A percentile compares a stretch with the other conserved stretches of the same genome.
These are phyloP conservation scores for Ramichloridium luteum DNA, from an alignment of 2,329 filamentous ascomycete genomes.

Conservation along the genomic window DNA sequence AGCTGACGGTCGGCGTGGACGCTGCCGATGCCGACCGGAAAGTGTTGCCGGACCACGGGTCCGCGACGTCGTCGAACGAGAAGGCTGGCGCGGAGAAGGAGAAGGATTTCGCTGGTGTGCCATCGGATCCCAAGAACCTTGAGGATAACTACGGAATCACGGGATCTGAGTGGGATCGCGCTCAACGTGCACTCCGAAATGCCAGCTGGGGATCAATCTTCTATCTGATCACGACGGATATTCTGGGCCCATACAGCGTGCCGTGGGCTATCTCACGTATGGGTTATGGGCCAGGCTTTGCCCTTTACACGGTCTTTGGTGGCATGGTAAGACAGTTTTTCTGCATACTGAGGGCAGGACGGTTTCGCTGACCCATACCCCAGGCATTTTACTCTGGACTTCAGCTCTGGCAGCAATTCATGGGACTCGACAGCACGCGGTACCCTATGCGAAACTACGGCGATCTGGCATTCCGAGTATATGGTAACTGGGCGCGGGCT, in stretches of 20 bases:
- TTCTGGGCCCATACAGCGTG: slow-evolving; percentile 27
- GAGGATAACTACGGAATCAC: slow-evolving; percentile 21
- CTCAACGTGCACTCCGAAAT: slow-evolving; percentile 25
- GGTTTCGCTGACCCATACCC: too few relatives aligned
- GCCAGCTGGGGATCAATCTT: slow-evolving; percentile 29
- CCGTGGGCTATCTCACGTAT: slow-evolving; percentile 24
- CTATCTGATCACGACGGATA: slow-evolving; percentile 36
- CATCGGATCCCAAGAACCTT: too few relatives aligned
- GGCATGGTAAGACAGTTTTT: too few relatives aligned
- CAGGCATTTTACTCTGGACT: slow-evolving; percentile 28
- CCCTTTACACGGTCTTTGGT: slow-evolving; percentile 28
- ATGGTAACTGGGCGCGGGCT: slow-evolving; percentile 27
- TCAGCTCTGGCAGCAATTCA: slow-evolving; percentile 30
- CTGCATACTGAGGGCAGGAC: too few relatives aligned
- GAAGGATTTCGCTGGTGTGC: too few relatives aligned
- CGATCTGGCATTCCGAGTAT: slow-evolving; percentile 30
- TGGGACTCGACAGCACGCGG: slow-evolving; percentile 29
- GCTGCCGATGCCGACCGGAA: background rate
- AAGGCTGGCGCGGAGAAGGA: slow-evolving; percentile 1
- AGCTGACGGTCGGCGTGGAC: slow-evolving; percentile 1
- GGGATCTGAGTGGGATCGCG: slow-evolving; percentile 26
- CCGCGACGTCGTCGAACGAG: too few relatives aligned
- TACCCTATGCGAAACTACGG: slow-evolving; percentile 28
- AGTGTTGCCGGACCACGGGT: too few relatives aligned
- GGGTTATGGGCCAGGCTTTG: slow-evolving; percentile 27